These are phyloP conservation scores for Cryphonectria parasitica DNA, from an alignment of 2,329 filamentous ascomycete species.

Conservation along the genomic window DNA sequence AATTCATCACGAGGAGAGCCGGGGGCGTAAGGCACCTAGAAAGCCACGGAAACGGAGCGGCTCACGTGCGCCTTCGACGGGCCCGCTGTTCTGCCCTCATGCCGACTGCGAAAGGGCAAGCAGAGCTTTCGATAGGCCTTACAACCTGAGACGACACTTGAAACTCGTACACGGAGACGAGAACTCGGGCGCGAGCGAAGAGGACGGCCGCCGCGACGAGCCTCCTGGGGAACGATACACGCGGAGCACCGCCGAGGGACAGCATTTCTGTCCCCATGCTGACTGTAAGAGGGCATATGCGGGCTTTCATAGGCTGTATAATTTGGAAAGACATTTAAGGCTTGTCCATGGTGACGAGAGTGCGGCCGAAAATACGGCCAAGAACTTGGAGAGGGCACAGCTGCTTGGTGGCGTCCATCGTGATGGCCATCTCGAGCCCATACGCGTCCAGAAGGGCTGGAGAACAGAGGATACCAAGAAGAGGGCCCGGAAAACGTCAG, in stretches of 20 bases:
- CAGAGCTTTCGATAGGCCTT: constrained; percentile 42
- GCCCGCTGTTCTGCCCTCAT: constrained; percentile 42
- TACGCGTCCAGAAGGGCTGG: constrained; percentile 55
- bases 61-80: constrained; percentile 32
- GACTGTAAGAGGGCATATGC: constrained; percentile 41
- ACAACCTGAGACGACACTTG: constrained; percentile 49
- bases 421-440: constrained; percentile 67
- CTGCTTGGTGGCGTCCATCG: constrained; percentile 67
- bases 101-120: constrained; percentile 41
- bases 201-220: neutral
- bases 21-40: constrained; percentile 2
- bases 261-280: constrained; percentile 42
- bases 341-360: constrained; percentile 43
- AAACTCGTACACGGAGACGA: constrained; percentile 44
- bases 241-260: constrained; percentile 29
- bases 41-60: constrained; percentile 24
- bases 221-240: constrained; percentile 10
- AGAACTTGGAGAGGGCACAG: constrained; percentile 51
- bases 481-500: constrained; percentile 22
- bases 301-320: constrained; percentile 42
- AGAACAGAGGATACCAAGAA: constrained; percentile 41
- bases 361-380: constrained; percentile 31
- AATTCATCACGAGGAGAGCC: neutral
- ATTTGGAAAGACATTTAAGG: constrained; percentile 49
- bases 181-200: neutral